Evolutionary conservation across 2,329 filamentous ascomycete species (phyloP), one percentile per base, ranked within the genome.

Genomic region (Lasiodiplodia sp.): DNA sequence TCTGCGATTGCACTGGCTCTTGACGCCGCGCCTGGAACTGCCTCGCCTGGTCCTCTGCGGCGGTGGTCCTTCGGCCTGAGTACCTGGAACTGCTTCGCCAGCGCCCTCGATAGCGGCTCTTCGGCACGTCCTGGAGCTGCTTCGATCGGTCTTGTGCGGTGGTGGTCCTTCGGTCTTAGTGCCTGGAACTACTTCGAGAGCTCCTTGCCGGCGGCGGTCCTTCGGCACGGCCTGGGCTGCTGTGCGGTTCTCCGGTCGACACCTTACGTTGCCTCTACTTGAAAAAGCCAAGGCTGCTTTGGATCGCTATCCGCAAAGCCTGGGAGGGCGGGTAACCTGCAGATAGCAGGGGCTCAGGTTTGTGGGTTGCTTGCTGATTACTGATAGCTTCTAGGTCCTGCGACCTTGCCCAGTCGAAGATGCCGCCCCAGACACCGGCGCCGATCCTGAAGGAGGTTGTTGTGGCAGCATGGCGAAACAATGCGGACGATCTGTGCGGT

Each of bases 291-390:
- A 56, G 63, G 63, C 63, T 66, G 63, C 63, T 34, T 66, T 28
- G 21, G 47, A 65, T 52, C 44, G 8, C 28, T 12, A 47, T 65
- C 38, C 60, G 14, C 51, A 40, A 66, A 66, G 63, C 63, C 63
- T 66, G 63, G 63, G 63, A n/a, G 63, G 63, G 63, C 25, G 63
- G 63, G 63, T 18, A 47, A 25, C 63, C 63, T 56, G 63, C 63
- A 37, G 2, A 31, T 16, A 14, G 49, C 49, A 31, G 49, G 51
- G 63, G 63, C n/a, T 44, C 31, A 25, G 63, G 63, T 66, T 66
- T 52, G 63, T 47, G 47, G 4, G 25, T 31, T 31, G 38, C 23
- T 47, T 47, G 57, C 12, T 56, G 21, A 65, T 14, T 66, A 23
- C 25, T 21, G 7, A 25, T 34, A 38, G 34, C 18, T 31, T 18